Conservation (phyloP, 495 filamentous ascomycete species). For the Tetracladium setigerum region DNA sequence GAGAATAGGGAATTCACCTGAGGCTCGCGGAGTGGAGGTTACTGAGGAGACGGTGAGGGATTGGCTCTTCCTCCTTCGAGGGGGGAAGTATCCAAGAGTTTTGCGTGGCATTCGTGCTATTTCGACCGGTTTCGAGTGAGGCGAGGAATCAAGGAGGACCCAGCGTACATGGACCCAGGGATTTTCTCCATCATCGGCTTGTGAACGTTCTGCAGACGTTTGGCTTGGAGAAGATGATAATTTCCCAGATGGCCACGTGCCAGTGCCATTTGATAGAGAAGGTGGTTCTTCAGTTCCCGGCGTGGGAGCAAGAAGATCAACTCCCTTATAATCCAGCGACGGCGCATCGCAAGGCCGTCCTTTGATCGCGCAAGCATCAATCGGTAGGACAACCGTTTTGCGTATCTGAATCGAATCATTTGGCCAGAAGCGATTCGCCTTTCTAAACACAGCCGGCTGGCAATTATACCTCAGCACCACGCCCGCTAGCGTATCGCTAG, state of each 20-base stretch:
- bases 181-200: constrained; percentile 15
- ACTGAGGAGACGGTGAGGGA: constrained; percentile 44
- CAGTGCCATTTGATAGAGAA: constrained; percentile 5
- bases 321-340: constrained; percentile 20
- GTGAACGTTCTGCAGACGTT: constrained; percentile 17
- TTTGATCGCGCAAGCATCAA: constrained; percentile 82
- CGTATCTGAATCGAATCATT: constrained; percentile 81
- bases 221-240: constrained; percentile 1
- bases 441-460: constrained; percentile 66
- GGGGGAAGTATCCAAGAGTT: constrained; percentile 85
- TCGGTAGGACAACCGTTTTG: constrained; percentile 74
- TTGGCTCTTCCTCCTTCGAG: constrained; percentile 72
- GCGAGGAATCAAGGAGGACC: constrained; percentile 68
- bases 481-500: constrained; percentile 78
- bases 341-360: constrained; percentile 53
- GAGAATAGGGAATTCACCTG: constrained; percentile 41
- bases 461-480: constrained; percentile 87
- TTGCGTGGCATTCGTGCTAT: constrained; percentile 79
- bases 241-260: constrained; percentile 7
- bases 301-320: constrained; percentile 39
- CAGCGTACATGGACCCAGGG: constrained; percentile 82
- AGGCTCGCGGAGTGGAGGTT: constrained; percentile 53
- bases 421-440: constrained; percentile 90
- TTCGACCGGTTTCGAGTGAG: constrained; percentile 54
- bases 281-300: constrained; percentile 21